Evolutionary conservation across 176 grass and related monocot species (phyloP).

Genomic region (Cenchrus purpureus): DNA sequence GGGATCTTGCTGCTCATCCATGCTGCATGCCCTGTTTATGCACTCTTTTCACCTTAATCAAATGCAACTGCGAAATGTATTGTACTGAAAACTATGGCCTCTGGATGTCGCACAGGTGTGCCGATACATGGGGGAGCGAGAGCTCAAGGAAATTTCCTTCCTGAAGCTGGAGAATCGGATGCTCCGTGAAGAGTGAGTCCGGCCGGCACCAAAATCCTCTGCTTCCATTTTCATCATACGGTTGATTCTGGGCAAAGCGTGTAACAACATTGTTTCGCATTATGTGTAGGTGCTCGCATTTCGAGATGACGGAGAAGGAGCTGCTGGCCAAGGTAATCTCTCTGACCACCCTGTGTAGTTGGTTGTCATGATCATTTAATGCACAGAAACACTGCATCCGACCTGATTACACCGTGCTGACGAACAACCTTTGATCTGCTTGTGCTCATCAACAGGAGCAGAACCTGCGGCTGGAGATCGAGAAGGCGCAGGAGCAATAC

Average conservation of each 20-base stretch:
- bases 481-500: slow-evolving; percentile 26
- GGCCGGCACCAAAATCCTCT: neutral
- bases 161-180: slow-evolving; percentile 48
- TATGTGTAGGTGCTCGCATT: slow-evolving; percentile 33
- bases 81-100: neutral
- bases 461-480: slow-evolving; percentile 15
- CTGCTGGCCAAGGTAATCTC: slow-evolving; percentile 45
- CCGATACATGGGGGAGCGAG: slow-evolving; percentile 21
- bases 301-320: slow-evolving; percentile 33
- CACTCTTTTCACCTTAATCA: neutral
- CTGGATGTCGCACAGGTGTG: slow-evolving; percentile 22
- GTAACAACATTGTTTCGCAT: neutral
- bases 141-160: slow-evolving; percentile 1
- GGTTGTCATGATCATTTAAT: neutral
- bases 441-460: slow-evolving; percentile 33
- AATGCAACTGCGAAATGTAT: neutral
- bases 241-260: neutral
- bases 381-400: neutral
- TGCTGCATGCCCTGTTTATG: neutral
- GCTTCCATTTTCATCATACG: neutral
- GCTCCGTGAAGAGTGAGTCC: slow-evolving; percentile 47
- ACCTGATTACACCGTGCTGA: neutral
- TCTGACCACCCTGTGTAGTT: neutral
- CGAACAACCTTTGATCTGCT: neutral
- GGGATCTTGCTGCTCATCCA: neutral